Base-by-base conservation (phyloP, 495 filamentous ascomycete genomes). In the Niebla homalea region DNA sequence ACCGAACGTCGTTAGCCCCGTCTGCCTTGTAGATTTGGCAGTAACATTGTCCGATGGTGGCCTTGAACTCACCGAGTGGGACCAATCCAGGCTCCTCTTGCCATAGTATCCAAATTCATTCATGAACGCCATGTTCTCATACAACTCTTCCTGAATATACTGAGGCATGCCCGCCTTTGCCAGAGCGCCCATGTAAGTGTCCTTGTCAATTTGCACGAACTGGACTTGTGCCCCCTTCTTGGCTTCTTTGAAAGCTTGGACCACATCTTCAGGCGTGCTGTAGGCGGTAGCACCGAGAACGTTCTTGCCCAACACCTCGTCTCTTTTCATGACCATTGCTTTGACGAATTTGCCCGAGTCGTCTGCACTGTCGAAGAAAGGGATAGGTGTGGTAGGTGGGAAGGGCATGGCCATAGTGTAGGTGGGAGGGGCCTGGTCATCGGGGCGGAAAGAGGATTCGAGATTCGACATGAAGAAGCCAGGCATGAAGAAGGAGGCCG, bases 391-490 rank as follows among this genome's bases (percentile, higher is more conserved):
- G 20, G 64, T 53, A 7, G 25, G 29, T 6, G 64, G 59, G 44
- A 73, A 57, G 6, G 75, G 69, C 25, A 77, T 50, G 6, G 57
- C 55, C n/a, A 78, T 48, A 19, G 67, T 66, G 58, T 66, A 73
- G 32, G 55, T 55, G 32, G 60, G 51, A 20, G 57, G 41, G 18
- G 52, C 35, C 15, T 60, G 59, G 23, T 60, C 62, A n/a, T 46
- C 37, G 49, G 55, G 19, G 54, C 56, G 50, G 64, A 60, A 49
- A 8, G 66, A 36, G 16, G 42, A 47, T 6, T 51, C 54, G 16
- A 67, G 53, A 56, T 77, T 78, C 52, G 64, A 65, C 78, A 80
- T 81, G 66, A 73, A 83, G 55, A 71, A 72, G 14, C 75, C 80
- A 3, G 76, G 70, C 36, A 76, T 54, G 54, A 81, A 69, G 57